These are phyloP conservation scores for Pythium folliculosum DNA, from an alignment of 352 stramenopile species.

Conservation along the genomic window DNA sequence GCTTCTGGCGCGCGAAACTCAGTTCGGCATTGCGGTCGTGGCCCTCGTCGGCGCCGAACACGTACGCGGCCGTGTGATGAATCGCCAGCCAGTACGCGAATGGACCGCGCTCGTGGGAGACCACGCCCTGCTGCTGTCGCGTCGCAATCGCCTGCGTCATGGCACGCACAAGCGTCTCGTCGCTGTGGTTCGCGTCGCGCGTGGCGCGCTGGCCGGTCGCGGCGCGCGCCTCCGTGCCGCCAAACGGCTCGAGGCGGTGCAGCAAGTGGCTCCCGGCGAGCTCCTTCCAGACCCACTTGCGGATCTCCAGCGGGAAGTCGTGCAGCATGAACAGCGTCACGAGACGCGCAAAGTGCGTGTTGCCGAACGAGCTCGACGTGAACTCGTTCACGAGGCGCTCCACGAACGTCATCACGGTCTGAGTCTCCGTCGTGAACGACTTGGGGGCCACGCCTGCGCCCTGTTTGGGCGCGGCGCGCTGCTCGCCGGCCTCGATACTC, in stretches of 20 bases:
- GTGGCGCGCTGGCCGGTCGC: slow-evolving; percentile 46
- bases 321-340: slow-evolving; percentile 59
- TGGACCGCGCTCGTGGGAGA: slow-evolving; percentile 31
- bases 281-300: slow-evolving; percentile 76
- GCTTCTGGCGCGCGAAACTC: slow-evolving; percentile 49
- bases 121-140: slow-evolving; percentile 30
- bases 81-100: slow-evolving; percentile 68
- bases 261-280: slow-evolving; percentile 52
- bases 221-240: slow-evolving; percentile 17
- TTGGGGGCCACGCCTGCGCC: slow-evolving; percentile 11
- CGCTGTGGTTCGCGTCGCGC: slow-evolving; percentile 23
- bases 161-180: slow-evolving; percentile 46
- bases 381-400: slow-evolving; percentile 73
- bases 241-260: slow-evolving; percentile 49
- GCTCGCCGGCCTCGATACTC: slow-evolving; percentile 32
- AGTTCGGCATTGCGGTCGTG: slow-evolving; percentile 25
- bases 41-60: slow-evolving; percentile 40
- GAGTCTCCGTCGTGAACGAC: slow-evolving; percentile 51
- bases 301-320: slow-evolving; percentile 58
- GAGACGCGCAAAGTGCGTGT: slow-evolving; percentile 63
- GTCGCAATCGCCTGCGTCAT: slow-evolving; percentile 48
- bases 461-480: slow-evolving; percentile 9
- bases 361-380: slow-evolving; percentile 64
- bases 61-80: slow-evolving; percentile 56
- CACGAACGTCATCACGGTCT: slow-evolving; percentile 64